phyloP scores from a whole-genome alignment of 2,329 filamentous ascomycete species.

The Fusarium sp. region DNA sequence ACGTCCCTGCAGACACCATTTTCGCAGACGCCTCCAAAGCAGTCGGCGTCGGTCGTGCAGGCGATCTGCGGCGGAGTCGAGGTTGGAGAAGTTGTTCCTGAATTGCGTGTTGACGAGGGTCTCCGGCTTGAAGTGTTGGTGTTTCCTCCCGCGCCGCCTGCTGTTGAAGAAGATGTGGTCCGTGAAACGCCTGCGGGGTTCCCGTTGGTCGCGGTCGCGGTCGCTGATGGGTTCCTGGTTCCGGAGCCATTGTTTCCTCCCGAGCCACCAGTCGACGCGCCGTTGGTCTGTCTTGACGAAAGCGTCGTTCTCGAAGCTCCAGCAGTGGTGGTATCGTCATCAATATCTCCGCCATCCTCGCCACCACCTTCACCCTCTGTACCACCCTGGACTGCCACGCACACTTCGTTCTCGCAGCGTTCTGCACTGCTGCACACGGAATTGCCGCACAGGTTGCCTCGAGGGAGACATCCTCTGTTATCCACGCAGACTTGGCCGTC shows the following conservation, averaged over 20 bases:
- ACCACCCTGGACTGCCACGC: not conserved
- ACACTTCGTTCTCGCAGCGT: not conserved
- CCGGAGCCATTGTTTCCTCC: not conserved
- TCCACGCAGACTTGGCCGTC: conserved; percentile 2
- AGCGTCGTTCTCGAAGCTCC: not conserved
- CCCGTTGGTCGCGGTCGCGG: no score
- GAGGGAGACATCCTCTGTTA: not conserved
- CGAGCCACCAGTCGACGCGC: not conserved
- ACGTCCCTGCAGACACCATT: not conserved
- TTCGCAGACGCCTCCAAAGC: not conserved
- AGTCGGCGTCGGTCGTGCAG: conserved; percentile 3
- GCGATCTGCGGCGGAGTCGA: not conserved
- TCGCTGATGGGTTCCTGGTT: no score
- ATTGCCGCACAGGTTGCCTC: not conserved
- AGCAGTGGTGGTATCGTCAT: no score
- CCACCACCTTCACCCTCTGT: not conserved
- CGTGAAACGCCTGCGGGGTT: no score
- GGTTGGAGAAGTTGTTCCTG: not conserved
- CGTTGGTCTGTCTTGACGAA: not conserved
- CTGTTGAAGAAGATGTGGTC: no score
- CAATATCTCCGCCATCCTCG: not conserved
- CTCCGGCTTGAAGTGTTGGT: no score
- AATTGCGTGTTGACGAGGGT: no score
- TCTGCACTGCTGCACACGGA: conserved; percentile 4
- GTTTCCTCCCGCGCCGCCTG: no score